phyloP scores from a whole-genome alignment of 495 filamentous ascomycete species.

The Tuber indicum region DNA sequence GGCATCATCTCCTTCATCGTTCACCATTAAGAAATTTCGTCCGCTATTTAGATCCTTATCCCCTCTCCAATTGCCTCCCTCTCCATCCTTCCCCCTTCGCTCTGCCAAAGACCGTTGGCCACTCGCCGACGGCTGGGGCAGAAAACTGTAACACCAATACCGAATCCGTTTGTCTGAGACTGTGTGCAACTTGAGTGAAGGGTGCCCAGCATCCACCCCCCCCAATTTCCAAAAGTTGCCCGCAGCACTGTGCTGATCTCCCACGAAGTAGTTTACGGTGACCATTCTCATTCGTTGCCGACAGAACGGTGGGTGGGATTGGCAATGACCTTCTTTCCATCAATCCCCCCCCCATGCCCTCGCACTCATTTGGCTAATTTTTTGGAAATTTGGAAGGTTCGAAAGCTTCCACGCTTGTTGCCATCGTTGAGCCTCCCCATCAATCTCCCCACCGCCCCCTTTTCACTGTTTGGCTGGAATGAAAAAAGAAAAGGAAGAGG shows the following conservation, averaged over 20 bases:
- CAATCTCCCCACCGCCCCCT: neutral
- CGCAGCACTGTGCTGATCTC: neutral
- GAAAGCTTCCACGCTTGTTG: slow-evolving; percentile 4
- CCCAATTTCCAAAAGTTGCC: neutral
- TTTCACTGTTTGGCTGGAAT: neutral
- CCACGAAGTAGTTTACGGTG: neutral
- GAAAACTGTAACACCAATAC: neutral
- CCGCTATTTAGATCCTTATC: neutral
- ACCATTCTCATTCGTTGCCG: neutral
- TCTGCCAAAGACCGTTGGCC: neutral
- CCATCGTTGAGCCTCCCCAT: neutral
- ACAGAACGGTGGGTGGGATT: neutral
- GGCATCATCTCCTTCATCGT: neutral
- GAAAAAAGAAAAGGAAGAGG: neutral
- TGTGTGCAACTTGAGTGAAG: neutral
- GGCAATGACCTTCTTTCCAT: neutral
- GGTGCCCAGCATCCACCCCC: neutral
- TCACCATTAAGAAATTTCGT: neutral
- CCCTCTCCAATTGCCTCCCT: slow-evolving; percentile 1
- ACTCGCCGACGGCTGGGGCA: neutral
- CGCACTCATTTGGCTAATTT: neutral
- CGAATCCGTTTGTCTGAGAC: neutral
- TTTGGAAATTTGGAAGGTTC: neutral
- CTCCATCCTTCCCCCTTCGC: neutral
- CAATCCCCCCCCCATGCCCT: neutral